Evolutionary conservation across 352 stramenopile species (phyloP).

Genomic region (Paralagenidium karlingii): DNA sequence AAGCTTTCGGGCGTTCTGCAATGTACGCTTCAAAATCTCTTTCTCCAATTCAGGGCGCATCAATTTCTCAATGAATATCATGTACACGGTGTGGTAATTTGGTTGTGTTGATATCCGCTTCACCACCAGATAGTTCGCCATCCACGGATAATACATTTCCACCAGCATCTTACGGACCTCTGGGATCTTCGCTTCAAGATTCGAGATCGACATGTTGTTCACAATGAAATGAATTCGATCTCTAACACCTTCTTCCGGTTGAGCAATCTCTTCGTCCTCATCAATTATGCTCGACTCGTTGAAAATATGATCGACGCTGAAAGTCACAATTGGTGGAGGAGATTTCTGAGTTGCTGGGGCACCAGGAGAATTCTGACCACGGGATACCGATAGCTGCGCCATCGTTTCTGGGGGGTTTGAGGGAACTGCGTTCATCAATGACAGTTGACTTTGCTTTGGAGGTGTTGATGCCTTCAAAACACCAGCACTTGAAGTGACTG

Average conservation of each 20-base stretch:
- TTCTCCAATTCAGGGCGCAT: conserved; percentile 86
- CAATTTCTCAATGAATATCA: conserved; percentile 96
- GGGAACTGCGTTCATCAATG: neutral
- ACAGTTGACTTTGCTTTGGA: too few relatives aligned
- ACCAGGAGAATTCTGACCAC: neutral
- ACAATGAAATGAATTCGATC: conserved; percentile 99
- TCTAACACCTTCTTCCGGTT: conserved; percentile 78
- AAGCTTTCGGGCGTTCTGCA: conserved; percentile 93
- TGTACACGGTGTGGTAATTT: conserved; percentile 97
- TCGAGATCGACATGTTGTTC: conserved; percentile 98
- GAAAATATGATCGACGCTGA: conserved; percentile 80
- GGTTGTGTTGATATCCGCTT: conserved; percentile 98
- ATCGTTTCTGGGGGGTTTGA: neutral
- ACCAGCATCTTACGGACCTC: conserved; percentile 93
- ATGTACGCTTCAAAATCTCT: conserved; percentile 91
- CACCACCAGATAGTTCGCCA: conserved; percentile 98
- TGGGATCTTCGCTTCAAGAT: conserved; percentile 94
- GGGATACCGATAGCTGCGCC: neutral
- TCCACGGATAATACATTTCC: conserved; percentile 92
- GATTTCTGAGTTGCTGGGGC: conserved; percentile 21
- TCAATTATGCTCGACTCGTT: conserved; percentile 48
- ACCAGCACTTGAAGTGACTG: conserved; percentile 7
- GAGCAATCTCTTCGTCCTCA: conserved; percentile 40
- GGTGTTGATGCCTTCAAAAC: neutral
- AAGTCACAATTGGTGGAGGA: conserved; percentile 26